phyloP scores from a whole-genome alignment of 169 alveolate genomes.

The Plasmodium falciparum region DNA sequence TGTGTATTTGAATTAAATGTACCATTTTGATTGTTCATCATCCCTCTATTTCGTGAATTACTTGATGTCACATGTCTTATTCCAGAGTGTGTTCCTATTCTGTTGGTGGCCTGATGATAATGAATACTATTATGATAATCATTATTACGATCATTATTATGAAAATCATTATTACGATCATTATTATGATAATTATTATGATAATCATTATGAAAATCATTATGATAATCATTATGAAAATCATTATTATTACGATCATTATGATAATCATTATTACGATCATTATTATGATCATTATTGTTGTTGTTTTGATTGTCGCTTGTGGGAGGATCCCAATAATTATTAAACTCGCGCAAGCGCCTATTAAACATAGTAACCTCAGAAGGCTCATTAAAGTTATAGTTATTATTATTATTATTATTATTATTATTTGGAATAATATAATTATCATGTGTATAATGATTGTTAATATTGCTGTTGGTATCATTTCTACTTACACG shows the following conservation, averaged over 20 bases:
- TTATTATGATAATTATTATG: slow-evolving; percentile 5
- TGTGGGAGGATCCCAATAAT: slow-evolving; percentile 26
- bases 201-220: neutral
- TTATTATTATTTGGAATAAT: neutral
- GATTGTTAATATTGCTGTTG: neutral
- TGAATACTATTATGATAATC: neutral
- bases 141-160: neutral
- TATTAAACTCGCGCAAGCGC: slow-evolving; percentile 56
- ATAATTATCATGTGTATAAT: neutral
- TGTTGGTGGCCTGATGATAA: neutral
- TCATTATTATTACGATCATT: neutral
- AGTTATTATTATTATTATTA: slow-evolving; percentile 6
- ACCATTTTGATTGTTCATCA: neutral
- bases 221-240: neutral
- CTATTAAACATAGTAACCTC: slow-evolving; percentile 75
- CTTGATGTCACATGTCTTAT: neutral
- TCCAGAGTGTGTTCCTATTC: too few relatives aligned
- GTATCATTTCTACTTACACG: slow-evolving; percentile 5
- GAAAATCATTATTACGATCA: neutral
- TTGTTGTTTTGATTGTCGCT: slow-evolving; percentile 7
- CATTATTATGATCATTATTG: neutral
- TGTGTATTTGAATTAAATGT: too few relatives aligned
- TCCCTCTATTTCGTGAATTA: neutral
- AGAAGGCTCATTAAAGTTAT: slow-evolving; percentile 54
- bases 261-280: neutral